A percentile compares a stretch with the other conserved stretches of the same genome.
phyloP scores from a whole-genome alignment of 177 flowering plant species.

The Vitis hybrid region DNA sequence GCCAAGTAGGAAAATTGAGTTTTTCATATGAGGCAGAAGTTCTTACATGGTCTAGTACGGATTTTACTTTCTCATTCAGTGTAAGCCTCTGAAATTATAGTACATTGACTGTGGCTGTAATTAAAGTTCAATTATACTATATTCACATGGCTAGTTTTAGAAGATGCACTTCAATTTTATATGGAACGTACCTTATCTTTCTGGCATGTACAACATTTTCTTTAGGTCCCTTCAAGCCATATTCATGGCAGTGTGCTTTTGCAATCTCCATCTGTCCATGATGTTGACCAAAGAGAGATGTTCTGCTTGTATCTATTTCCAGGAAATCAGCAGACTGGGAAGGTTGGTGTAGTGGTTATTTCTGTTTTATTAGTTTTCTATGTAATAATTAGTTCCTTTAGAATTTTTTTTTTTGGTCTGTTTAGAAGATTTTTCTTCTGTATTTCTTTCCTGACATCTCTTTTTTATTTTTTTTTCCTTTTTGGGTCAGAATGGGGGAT shows the following conservation, averaged over 20 bases:
- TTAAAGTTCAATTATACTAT: no score
- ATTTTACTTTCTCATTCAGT: conserved; percentile 67
- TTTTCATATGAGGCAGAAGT: conserved; percentile 76
- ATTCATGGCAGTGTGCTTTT: conserved; percentile 64
- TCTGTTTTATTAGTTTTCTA: not conserved
- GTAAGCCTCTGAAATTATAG: conserved; percentile 38
- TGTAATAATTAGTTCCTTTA: no score
- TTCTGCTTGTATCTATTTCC: conserved; percentile 74
- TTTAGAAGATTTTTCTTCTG: not conserved
- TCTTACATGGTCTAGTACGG: conserved; percentile 58
- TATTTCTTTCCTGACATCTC: no score
- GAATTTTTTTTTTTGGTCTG: no score
- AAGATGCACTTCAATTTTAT: not conserved
- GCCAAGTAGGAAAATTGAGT: conserved; percentile 52
- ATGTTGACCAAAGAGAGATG: conserved; percentile 83
- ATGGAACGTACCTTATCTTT: conserved; percentile 2
- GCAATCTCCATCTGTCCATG: conserved; percentile 70
- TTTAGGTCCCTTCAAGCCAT: conserved; percentile 61
- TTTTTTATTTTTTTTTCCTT: not conserved
- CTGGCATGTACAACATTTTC: not conserved
- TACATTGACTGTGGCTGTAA: no score
- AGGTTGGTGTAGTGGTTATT: conserved; percentile 41
- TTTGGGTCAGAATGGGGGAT: not conserved
- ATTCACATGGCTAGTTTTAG: not conserved
- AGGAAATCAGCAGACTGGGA: conserved; percentile 39